phyloP scores from a whole-genome alignment of 768 basidiomycete species.

The Leccinum obscurum region DNA sequence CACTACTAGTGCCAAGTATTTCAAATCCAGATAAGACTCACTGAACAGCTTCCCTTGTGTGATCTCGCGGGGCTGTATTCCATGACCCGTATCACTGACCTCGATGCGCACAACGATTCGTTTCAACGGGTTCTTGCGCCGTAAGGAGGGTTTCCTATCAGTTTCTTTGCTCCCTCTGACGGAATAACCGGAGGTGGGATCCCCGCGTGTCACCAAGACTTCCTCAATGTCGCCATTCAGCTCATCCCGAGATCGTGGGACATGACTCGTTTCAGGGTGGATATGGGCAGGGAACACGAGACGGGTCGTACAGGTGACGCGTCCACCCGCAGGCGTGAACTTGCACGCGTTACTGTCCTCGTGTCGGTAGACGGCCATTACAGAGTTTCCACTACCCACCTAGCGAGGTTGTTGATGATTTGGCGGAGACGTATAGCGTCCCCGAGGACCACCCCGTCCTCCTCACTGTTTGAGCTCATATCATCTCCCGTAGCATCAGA shows the following conservation, averaged over 20 bases:
- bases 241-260: conserved; percentile 4
- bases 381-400: conserved; percentile 35
- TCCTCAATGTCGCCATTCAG: conserved; percentile 27
- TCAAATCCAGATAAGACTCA: conserved; percentile 35
- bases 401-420: conserved; percentile 82
- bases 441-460: conserved; percentile 73
- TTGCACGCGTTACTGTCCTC: conserved; percentile 69
- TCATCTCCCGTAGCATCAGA: conserved; percentile 60
- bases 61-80: conserved; percentile 66
- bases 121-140: conserved; percentile 40
- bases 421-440: conserved; percentile 83
- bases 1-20: background rate
- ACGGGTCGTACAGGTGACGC: conserved; percentile 65
- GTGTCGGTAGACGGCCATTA: background rate
- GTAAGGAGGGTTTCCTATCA: background rate
- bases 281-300: conserved; percentile 42
- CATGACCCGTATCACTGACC: conserved; percentile 73
- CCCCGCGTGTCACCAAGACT: conserved; percentile 27
- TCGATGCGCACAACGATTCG: conserved; percentile 83
- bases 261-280: conserved; percentile 13
- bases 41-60: conserved; percentile 70
- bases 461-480: conserved; percentile 28
- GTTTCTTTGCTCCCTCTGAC: background rate
- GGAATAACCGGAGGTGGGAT: conserved; percentile 22
- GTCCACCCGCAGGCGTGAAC: conserved; percentile 72